Evolutionary conservation across 2,329 filamentous ascomycete species (phyloP).

Genomic region (Gremmenia infestans): DNA sequence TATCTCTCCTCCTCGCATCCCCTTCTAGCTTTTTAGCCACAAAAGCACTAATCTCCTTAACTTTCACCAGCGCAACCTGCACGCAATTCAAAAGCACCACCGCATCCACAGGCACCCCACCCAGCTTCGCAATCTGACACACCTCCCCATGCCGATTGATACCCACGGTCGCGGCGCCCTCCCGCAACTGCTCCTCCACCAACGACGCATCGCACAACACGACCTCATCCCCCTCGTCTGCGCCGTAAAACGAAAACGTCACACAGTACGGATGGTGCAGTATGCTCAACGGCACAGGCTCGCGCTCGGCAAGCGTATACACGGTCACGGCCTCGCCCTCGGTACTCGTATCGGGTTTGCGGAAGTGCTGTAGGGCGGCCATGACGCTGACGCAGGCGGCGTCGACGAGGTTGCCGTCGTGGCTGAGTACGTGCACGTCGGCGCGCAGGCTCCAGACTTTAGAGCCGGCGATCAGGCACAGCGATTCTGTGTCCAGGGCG

Average conservation of each 20-base stretch:
- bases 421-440: conserved; percentile 85
- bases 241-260: conserved; percentile 74
- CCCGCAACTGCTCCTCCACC: conserved; percentile 71
- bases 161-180: conserved; percentile 72
- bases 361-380: conserved; percentile 84
- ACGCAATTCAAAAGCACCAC: conserved; percentile 72
- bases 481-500: conserved; percentile 89
- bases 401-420: conserved; percentile 87
- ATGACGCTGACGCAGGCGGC: conserved; percentile 81
- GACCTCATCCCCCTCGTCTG: conserved; percentile 62
- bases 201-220: conserved; percentile 67
- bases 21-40: conserved; percentile 70
- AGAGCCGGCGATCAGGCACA: conserved; percentile 84
- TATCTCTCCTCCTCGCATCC: conserved; percentile 73
- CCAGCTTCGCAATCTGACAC: conserved; percentile 68
- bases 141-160: conserved; percentile 32
- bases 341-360: conserved; percentile 82
- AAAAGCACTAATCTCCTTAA: conserved; percentile 71
- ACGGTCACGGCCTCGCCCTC: conserved; percentile 80
- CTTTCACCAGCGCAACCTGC: conserved; percentile 68
- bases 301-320: conserved; percentile 77
- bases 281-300: conserved; percentile 85
- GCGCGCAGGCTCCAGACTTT: conserved; percentile 91
- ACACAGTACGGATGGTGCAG: conserved; percentile 89
- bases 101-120: conserved; percentile 77